phyloP scores from a whole-genome alignment of 345 rosid species.

The Linum lewisii region DNA sequence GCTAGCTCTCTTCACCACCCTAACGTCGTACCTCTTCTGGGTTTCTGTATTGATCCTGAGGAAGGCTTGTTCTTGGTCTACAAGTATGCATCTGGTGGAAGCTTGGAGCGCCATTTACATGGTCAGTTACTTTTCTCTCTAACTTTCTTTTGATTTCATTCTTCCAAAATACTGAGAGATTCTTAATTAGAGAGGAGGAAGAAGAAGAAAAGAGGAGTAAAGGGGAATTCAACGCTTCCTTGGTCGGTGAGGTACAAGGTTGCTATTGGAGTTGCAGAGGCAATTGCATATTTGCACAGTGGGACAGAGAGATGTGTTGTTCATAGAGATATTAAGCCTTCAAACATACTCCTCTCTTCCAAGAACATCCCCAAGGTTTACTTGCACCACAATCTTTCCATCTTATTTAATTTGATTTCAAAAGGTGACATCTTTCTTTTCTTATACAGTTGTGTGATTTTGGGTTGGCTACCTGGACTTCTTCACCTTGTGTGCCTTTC shows the following conservation, averaged over 20 bases:
- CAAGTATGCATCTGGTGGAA: slow-evolving; percentile 85
- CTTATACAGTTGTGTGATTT: slow-evolving; percentile 78
- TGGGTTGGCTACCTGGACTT: slow-evolving; percentile 91
- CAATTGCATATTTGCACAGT: slow-evolving; percentile 66
- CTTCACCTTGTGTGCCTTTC: slow-evolving; percentile 81
- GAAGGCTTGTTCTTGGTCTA: slow-evolving; percentile 91
- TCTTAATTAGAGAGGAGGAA: no score
- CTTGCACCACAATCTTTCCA: neutral
- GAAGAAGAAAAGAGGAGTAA: slow-evolving; percentile 34
- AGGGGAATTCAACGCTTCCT: slow-evolving; percentile 35
- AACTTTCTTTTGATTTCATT: neutral
- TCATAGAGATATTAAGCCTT: slow-evolving; percentile 92
- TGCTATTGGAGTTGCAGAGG: slow-evolving; percentile 73
- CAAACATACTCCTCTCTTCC: slow-evolving; percentile 88
- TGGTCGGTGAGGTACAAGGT: slow-evolving; percentile 80
- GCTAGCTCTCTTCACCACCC: slow-evolving; percentile 74
- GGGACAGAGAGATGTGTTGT: slow-evolving; percentile 89
- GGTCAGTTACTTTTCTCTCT: slow-evolving; percentile 35
- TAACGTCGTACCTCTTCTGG: slow-evolving; percentile 77
- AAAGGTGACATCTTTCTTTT: slow-evolving; percentile 2
- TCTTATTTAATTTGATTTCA: neutral
- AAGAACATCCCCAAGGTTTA: slow-evolving; percentile 66
- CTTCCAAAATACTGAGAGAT: neutral
- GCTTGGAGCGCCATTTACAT: slow-evolving; percentile 72
- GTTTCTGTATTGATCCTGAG: slow-evolving; percentile 81